Conservation (phyloP, 805 yeast species). For the Saccharomyces kudriavzevii region DNA sequence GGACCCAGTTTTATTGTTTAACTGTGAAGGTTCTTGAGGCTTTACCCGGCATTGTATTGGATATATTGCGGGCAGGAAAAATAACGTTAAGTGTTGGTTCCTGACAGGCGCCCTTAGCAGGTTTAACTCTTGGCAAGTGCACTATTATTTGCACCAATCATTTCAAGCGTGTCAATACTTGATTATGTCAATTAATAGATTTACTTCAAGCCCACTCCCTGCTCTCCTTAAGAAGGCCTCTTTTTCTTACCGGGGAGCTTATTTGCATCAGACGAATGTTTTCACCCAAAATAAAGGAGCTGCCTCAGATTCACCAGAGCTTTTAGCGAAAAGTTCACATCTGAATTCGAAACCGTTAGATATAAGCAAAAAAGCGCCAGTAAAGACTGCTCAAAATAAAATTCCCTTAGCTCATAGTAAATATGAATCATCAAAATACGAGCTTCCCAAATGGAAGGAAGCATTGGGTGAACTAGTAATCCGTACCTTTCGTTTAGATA, state of each 20-base stretch:
- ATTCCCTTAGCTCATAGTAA: constrained; percentile 33
- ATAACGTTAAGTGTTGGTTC: not conserved
- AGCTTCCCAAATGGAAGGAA: constrained; percentile 43
- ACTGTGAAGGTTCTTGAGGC: not conserved
- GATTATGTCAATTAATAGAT: not conserved
- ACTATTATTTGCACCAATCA: not conserved
- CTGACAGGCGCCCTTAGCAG: not conserved
- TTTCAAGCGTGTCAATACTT: not conserved
- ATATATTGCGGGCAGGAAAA: not conserved
- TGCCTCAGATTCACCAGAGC: constrained; percentile 22
- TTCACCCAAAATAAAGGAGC: not conserved
- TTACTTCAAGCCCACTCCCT: not conserved
- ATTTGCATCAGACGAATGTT: not conserved
- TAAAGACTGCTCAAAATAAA: constrained; percentile 8
- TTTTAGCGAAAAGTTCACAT: constrained; percentile 18
- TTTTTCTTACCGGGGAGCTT: not conserved
- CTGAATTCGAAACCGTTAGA: constrained; percentile 16
- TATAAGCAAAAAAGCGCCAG: constrained; percentile 27
- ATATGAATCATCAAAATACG: constrained; percentile 32
- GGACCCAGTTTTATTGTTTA: not conserved
- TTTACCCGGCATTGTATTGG: not conserved
- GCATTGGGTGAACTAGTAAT: constrained; percentile 59
- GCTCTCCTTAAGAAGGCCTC: not conserved
- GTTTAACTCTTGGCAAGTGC: not conserved
- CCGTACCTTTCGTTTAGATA: constrained; percentile 60